Percentiles rank a stretch among this genome's conserved stretches.
These are phyloP conservation scores for Boletus coccyginus DNA, from an alignment of 768 basidiomycete genomes.

Conservation along the genomic window DNA sequence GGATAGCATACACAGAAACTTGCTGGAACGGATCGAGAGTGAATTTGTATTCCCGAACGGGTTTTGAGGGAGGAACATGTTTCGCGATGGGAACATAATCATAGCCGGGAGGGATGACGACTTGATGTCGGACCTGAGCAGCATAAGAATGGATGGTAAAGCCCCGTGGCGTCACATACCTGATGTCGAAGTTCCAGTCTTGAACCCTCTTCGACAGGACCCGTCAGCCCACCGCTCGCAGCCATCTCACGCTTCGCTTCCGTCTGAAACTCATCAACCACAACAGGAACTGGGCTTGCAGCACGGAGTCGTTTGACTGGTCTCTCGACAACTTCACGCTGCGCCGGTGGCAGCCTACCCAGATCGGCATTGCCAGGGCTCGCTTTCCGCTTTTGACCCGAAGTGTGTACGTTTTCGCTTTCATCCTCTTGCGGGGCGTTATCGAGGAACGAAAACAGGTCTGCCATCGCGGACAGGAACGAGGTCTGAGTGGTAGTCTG, in stretches of 20 bases:
- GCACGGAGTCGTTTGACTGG: slow-evolving; percentile 56
- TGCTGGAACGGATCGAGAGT: slow-evolving; percentile 96
- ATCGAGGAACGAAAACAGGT: slow-evolving; percentile 33
- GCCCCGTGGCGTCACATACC: slow-evolving; percentile 29
- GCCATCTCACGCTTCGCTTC: slow-evolving; percentile 91
- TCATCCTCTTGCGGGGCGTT: slow-evolving; percentile 22
- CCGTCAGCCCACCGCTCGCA: slow-evolving; percentile 83
- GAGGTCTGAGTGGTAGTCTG: background rate
- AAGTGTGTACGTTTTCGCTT: slow-evolving; percentile 20
- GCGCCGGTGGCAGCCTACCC: slow-evolving; percentile 2
- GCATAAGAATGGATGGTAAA: slow-evolving; percentile 4
- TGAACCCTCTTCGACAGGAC: slow-evolving; percentile 62
- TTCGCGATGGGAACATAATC: slow-evolving; percentile 86
- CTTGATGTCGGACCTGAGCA: slow-evolving; percentile 86
- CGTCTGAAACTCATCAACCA: slow-evolving; percentile 92
- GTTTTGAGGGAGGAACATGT: slow-evolving; percentile 88
- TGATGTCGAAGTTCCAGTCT: slow-evolving; percentile 80
- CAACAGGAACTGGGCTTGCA: slow-evolving; percentile 67
- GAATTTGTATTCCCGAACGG: slow-evolving; percentile 93
- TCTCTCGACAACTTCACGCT: slow-evolving; percentile 31
- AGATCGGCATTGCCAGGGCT: slow-evolving; percentile 6
- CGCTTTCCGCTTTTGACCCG: slow-evolving; percentile 27
- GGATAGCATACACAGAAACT: slow-evolving; percentile 92
- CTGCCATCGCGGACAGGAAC: slow-evolving; percentile 16
- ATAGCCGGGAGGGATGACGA: slow-evolving; percentile 91